These are phyloP conservation scores for Pulveroboletus frians DNA, from an alignment of 768 basidiomycete species.

Conservation along the genomic window DNA sequence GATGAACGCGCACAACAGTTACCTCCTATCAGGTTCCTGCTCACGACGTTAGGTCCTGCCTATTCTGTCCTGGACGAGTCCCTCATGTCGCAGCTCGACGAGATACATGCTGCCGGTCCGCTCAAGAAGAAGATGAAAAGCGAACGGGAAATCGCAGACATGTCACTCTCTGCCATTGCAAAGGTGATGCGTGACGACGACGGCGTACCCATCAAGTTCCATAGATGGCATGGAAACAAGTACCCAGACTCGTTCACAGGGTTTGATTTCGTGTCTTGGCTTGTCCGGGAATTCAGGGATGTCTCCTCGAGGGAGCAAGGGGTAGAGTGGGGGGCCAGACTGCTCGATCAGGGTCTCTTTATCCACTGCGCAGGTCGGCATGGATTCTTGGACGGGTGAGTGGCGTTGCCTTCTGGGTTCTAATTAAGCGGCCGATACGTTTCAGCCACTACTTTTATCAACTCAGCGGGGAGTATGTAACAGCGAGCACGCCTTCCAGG, in stretches of 20 bases:
- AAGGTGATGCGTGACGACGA: constrained; percentile 85
- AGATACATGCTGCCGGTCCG: constrained; percentile 70
- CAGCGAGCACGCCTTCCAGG: constrained; percentile 59
- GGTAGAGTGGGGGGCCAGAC: constrained; percentile 67
- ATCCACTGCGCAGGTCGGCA: constrained; percentile 77
- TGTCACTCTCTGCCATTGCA: constrained; percentile 59
- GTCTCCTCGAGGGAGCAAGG: constrained; percentile 79
- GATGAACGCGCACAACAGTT: constrained; percentile 36
- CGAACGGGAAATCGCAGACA: constrained; percentile 64
- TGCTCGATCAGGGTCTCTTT: constrained; percentile 80
- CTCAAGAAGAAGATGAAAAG: constrained; percentile 78
- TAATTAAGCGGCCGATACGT: constrained; percentile 3
- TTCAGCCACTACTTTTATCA: constrained; percentile 85
- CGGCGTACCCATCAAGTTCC: constrained; percentile 76
- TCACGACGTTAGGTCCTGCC: constrained; percentile 80
- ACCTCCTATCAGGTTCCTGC: constrained; percentile 70
- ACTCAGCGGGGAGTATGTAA: constrained; percentile 68
- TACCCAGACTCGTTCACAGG: constrained; percentile 87
- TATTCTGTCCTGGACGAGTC: constrained; percentile 74
- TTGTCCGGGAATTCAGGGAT: constrained; percentile 87
- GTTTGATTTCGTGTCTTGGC: constrained; percentile 85
- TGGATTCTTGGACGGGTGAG: constrained; percentile 84
- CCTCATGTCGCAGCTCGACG: constrained; percentile 75
- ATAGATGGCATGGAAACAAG: constrained; percentile 72
- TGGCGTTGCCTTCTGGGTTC: not conserved